These are phyloP conservation scores for Prunus mira DNA, from an alignment of 306 rosid genomes.

Conservation along the genomic window DNA sequence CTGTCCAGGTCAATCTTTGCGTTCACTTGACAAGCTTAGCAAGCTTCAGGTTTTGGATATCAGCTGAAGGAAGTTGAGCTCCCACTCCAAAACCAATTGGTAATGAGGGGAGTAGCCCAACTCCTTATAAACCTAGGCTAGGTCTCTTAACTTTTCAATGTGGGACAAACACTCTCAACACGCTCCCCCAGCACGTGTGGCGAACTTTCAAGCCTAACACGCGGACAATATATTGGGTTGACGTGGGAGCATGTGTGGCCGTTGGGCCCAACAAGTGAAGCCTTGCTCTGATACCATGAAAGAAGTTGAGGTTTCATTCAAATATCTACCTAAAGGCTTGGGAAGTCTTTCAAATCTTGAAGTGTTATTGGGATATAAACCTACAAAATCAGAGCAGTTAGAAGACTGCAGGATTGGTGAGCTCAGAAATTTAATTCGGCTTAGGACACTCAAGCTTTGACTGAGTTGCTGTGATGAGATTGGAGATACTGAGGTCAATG, in stretches of 20 bases:
- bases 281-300: no score
- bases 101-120: no score
- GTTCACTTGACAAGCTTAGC: conserved; percentile 25
- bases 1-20: conserved; percentile 29
- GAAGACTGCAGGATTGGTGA: conserved; percentile 32
- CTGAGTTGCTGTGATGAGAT: conserved; percentile 24
- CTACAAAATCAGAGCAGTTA: conserved; percentile 22
- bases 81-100: no score
- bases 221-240: no score
- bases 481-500: conserved; percentile 23
- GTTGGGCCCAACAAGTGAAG: no score
- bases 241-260: no score
- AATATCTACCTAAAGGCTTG: neutral
- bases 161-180: no score
- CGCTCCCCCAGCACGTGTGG: no score
- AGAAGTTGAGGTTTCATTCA: no score
- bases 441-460: conserved; percentile 23
- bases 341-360: conserved; percentile 40
- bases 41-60: conserved; percentile 31
- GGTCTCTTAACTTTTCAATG: no score
- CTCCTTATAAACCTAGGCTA: no score
- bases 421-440: conserved; percentile 21
- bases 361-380: conserved; percentile 30
- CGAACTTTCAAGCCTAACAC: no score
- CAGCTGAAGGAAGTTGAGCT: neutral